Evolutionary conservation across 345 rosid species (phyloP).

Genomic region (Trapa incisa): DNA sequence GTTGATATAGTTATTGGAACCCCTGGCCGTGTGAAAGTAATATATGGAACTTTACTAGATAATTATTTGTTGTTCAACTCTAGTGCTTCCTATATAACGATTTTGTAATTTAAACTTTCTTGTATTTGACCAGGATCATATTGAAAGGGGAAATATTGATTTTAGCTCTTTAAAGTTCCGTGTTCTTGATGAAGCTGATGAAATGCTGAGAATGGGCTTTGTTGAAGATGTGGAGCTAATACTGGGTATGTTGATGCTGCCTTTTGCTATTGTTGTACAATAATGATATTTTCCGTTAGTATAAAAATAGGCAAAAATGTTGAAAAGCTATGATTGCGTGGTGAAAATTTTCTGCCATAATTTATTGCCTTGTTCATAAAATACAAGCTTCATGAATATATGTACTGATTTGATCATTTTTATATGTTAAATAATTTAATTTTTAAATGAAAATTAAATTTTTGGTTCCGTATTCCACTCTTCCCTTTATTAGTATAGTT

Average conservation of each 20-base stretch:
- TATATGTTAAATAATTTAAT: background rate
- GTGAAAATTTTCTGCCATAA: background rate
- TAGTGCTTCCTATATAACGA: background rate
- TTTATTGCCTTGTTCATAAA: background rate
- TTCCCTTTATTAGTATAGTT: background rate
- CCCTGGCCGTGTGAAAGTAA: conserved; percentile 91
- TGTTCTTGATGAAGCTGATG: conserved; percentile 98
- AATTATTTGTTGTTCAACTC: background rate
- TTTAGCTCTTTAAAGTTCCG: conserved; percentile 62
- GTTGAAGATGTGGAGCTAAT: conserved; percentile 95
- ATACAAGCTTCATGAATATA: background rate
- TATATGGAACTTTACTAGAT: background rate
- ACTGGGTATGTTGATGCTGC: conserved; percentile 36
- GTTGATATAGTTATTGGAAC: conserved; percentile 90
- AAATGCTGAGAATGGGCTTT: conserved; percentile 97
- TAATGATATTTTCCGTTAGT: background rate
- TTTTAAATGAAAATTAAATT: no score
- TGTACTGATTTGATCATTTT: background rate
- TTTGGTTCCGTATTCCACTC: background rate
- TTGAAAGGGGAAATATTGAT: conserved; percentile 63
- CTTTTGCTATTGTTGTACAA: background rate
- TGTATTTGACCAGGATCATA: conserved; percentile 49
- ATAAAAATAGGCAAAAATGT: background rate
- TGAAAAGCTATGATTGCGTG: background rate
- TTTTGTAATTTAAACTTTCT: background rate